Percentiles rank a stretch among this genome's conserved stretches.
Conservation (phyloP, 2,329 filamentous ascomycete species). For the Fusarium concolor region DNA sequence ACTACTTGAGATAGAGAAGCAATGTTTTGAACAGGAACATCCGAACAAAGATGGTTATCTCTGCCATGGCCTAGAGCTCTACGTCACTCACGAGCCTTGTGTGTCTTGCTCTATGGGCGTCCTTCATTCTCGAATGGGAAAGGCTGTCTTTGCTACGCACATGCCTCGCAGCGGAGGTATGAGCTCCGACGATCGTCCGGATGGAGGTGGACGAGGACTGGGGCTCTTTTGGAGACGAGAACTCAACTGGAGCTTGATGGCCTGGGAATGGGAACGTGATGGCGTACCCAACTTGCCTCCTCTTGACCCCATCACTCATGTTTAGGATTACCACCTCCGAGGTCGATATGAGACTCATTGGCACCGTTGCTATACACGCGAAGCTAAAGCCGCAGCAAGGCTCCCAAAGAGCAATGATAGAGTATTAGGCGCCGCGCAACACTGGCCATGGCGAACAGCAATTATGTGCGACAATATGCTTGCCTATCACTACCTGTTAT, state of each 20-base stretch:
- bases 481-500: conserved; percentile 18
- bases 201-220: conserved; percentile 69
- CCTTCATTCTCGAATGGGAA: conserved; percentile 90
- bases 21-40: conserved; percentile 72
- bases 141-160: conserved; percentile 81
- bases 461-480: conserved; percentile 18
- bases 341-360: conserved; percentile 52
- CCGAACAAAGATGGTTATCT: conserved; percentile 84
- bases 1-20: conserved; percentile 73
- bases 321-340: conserved; percentile 59
- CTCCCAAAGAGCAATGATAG: conserved; percentile 29
- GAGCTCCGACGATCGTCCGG: conserved; percentile 76
- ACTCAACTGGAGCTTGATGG: conserved; percentile 86
- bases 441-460: conserved; percentile 17
- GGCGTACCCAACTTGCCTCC: conserved; percentile 52
- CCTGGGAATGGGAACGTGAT: conserved; percentile 77
- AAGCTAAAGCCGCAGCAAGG: conserved; percentile 24
- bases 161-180: conserved; percentile 87
- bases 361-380: conserved; percentile 28
- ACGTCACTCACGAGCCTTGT: conserved; percentile 95
- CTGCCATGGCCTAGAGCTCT: conserved; percentile 92
- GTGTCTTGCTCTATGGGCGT: conserved; percentile 98
- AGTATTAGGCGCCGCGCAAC: conserved; percentile 28
- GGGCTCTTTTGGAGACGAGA: conserved; percentile 79
- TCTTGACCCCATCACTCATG: conserved; percentile 64